phyloP scores from a whole-genome alignment of 306 rosid species.

The Quercus dentata region DNA sequence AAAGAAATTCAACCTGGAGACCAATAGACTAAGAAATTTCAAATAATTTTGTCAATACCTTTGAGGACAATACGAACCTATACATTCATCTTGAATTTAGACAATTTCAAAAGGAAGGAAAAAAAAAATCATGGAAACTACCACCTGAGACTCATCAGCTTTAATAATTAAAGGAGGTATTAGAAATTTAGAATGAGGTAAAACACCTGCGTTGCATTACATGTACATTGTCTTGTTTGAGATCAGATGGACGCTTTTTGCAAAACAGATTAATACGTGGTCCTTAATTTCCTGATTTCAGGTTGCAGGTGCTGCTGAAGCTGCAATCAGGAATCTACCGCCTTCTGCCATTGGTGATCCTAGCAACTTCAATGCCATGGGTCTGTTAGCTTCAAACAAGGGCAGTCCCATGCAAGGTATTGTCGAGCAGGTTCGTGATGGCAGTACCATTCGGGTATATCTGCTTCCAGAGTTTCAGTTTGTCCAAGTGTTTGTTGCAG shows the following conservation, averaged over 20 bases:
- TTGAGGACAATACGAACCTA: conserved; percentile 91
- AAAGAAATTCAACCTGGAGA: too few relatives aligned
- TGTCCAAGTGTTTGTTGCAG: conserved; percentile 90
- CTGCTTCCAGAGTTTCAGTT: conserved; percentile 93
- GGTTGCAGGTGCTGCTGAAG: conserved; percentile 83
- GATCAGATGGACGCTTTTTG: not conserved
- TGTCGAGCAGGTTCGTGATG: conserved; percentile 97
- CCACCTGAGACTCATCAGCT: not conserved
- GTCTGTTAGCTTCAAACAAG: conserved; percentile 72
- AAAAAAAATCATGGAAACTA: not conserved
- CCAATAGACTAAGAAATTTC: too few relatives aligned
- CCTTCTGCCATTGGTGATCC: conserved; percentile 89
- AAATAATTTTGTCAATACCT: conserved; percentile 66
- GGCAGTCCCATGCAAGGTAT: conserved; percentile 81
- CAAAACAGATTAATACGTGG: not conserved
- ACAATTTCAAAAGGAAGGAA: conserved; percentile 6
- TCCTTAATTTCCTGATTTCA: conserved; percentile 34
- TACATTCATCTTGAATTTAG: conserved; percentile 36
- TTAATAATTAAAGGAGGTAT: not conserved
- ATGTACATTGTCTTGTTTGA: not conserved
- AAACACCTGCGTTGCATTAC: not conserved
- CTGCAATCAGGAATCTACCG: conserved; percentile 69
- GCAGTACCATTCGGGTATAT: conserved; percentile 78
- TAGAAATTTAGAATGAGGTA: not conserved
- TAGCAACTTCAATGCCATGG: conserved; percentile 78